Conservation (phyloP, 495 filamentous ascomycete genomes). For the Daldinia bambusicola region DNA sequence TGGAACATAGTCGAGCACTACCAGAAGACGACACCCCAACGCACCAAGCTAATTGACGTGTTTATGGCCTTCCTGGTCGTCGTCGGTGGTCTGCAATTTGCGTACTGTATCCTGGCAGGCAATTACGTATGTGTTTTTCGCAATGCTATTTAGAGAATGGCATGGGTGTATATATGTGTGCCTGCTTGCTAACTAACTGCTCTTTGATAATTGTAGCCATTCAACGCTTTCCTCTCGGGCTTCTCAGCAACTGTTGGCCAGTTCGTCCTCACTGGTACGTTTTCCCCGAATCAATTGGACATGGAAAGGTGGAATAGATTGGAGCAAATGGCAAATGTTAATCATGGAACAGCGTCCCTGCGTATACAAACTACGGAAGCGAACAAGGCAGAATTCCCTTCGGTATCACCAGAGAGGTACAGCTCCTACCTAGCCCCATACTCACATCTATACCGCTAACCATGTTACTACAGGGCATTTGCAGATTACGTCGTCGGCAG, state of each 20-base stretch:
- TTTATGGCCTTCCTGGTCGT: constrained; percentile 92
- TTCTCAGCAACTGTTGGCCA: constrained; percentile 96
- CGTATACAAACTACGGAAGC: constrained; percentile 89
- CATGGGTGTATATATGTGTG: not conserved
- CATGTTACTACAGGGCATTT: constrained; percentile 76
- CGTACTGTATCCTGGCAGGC: constrained; percentile 90
- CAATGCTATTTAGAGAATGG: not conserved
- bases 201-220: constrained; percentile 70
- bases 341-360: constrained; percentile 65
- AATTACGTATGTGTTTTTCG: constrained; percentile 79
- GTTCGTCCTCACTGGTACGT: constrained; percentile 89
- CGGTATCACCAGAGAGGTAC: constrained; percentile 76
- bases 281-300: not conserved
- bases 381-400: constrained; percentile 75
- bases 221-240: constrained; percentile 97
- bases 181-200: constrained; percentile 23
- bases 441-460: constrained; percentile 12
- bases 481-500: constrained; percentile 96
- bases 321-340: constrained; percentile 4
- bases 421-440: constrained; percentile 19
- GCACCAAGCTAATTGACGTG: constrained; percentile 88
- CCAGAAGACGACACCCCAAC: constrained; percentile 79
- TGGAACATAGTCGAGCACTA: constrained; percentile 79
- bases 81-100: constrained; percentile 88
- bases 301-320: not conserved